Evolutionary conservation across 768 basidiomycete species (phyloP).

Genomic region (Gyrodon lividus): DNA sequence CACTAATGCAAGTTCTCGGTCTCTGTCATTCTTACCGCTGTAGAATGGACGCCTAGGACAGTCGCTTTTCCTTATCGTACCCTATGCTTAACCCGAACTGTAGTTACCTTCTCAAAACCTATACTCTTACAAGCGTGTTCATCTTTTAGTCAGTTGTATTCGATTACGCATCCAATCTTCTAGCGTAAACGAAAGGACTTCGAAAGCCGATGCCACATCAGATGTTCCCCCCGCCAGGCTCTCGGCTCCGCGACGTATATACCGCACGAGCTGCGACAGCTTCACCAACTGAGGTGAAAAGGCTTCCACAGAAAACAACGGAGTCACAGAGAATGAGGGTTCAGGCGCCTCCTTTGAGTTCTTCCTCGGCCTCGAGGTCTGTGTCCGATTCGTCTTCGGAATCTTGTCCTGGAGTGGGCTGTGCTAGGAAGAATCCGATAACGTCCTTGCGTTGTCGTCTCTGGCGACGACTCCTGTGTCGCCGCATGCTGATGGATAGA

Average conservation of each 20-base stretch:
- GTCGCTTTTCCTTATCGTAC: no score
- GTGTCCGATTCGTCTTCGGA: conserved; percentile 39
- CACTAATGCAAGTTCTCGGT: no score
- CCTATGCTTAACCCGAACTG: background rate
- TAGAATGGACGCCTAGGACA: no score
- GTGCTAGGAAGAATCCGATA: conserved; percentile 63
- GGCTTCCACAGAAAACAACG: conserved; percentile 44
- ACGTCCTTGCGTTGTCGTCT: conserved; percentile 53
- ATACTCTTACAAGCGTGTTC: conserved; percentile 29
- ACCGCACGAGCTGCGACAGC: conserved; percentile 64
- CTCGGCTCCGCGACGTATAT: conserved; percentile 68
- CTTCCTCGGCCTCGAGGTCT: conserved; percentile 38
- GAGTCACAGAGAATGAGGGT: conserved; percentile 43
- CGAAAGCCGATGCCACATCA: conserved; percentile 63
- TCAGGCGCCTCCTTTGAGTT: conserved; percentile 12
- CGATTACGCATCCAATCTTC: conserved; percentile 64
- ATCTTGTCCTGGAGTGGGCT: conserved; percentile 3
- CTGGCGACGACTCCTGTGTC: conserved; percentile 63
- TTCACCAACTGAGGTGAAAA: conserved; percentile 54
- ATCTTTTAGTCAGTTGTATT: background rate
- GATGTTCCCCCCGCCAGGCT: conserved; percentile 60
- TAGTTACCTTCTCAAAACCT: background rate
- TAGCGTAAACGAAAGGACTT: conserved; percentile 69
- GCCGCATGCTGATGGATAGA: conserved; percentile 50
- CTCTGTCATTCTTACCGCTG: background rate